These are phyloP conservation scores for Pleurotus tuoliensis DNA, from an alignment of 768 basidiomycete species.

Conservation along the genomic window DNA sequence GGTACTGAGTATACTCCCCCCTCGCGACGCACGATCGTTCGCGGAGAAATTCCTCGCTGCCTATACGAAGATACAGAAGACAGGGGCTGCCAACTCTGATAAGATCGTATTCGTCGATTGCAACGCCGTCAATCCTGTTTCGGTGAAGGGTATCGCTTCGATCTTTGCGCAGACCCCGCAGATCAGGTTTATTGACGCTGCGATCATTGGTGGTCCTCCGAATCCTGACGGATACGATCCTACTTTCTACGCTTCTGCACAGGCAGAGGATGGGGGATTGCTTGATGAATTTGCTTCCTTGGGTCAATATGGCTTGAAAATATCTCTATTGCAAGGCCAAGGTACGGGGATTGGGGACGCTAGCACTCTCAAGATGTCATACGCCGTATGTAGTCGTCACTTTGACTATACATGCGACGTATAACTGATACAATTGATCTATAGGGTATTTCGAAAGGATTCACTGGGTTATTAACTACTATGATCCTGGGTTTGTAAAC, in stretches of 20 bases:
- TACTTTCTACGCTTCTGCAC: constrained; percentile 51
- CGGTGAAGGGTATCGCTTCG: constrained; percentile 41
- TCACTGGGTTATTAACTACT: constrained; percentile 47
- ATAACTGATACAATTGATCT: background rate
- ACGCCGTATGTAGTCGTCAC: constrained; percentile 41
- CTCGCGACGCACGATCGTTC: constrained; percentile 45
- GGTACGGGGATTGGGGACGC: constrained; percentile 51
- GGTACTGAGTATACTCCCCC: constrained; percentile 57
- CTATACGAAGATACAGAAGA: constrained; percentile 13
- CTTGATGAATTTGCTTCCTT: constrained; percentile 35
- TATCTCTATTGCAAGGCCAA: constrained; percentile 42
- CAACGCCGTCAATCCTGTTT: constrained; percentile 54
- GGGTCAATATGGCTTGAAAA: constrained; percentile 40
- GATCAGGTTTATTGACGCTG: constrained; percentile 49
- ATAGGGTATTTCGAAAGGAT: constrained; percentile 56
- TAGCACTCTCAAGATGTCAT: constrained; percentile 63
- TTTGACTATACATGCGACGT: background rate
- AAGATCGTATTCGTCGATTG: constrained; percentile 46
- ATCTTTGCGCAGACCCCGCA: constrained; percentile 31
- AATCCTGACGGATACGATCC: constrained; percentile 46
- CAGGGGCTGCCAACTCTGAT: constrained; percentile 1
- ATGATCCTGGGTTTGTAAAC: constrained; percentile 48
- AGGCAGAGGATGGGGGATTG: constrained; percentile 27
- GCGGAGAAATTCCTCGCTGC: constrained; percentile 35
- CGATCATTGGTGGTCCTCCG: constrained; percentile 51